A percentile compares a stretch with the other conserved stretches of the same genome.
Evolutionary conservation across 345 rosid species (phyloP).

Genomic region (Raphanus raphanistrum): DNA sequence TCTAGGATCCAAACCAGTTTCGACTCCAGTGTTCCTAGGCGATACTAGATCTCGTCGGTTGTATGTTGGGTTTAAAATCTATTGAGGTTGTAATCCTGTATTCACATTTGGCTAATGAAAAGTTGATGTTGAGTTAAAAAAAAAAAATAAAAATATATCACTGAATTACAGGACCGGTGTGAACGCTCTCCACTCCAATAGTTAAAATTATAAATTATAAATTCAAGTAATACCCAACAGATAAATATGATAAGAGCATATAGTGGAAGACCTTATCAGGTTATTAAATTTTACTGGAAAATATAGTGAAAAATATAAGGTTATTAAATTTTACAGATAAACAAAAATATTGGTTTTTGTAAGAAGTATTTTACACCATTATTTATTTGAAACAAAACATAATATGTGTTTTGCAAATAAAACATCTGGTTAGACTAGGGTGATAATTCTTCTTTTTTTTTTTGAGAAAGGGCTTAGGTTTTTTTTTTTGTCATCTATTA

Average conservation of each 20-base stretch:
- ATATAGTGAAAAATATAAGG: background rate
- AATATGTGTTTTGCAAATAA: background rate
- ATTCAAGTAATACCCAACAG: background rate
- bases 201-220: background rate
- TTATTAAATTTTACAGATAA: background rate
- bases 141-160: background rate
- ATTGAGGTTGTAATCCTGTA: too few relatives aligned
- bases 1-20: too few relatives aligned
- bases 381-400: too few relatives aligned
- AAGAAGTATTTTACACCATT: background rate
- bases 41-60: too few relatives aligned
- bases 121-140: too few relatives aligned
- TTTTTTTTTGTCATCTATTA: too few relatives aligned
- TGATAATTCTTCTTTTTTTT: too few relatives aligned
- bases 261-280: background rate
- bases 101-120: too few relatives aligned
- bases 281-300: background rate
- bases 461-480: too few relatives aligned
- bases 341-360: background rate
- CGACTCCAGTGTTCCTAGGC: too few relatives aligned
- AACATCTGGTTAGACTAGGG: background rate
- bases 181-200: conserved; percentile 14
- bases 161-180: conserved; percentile 8
- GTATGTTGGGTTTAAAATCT: too few relatives aligned
- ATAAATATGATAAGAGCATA: background rate